These are phyloP conservation scores for Cryphonectria radicalis DNA, from an alignment of 2,329 filamentous ascomycete species.

Conservation along the genomic window DNA sequence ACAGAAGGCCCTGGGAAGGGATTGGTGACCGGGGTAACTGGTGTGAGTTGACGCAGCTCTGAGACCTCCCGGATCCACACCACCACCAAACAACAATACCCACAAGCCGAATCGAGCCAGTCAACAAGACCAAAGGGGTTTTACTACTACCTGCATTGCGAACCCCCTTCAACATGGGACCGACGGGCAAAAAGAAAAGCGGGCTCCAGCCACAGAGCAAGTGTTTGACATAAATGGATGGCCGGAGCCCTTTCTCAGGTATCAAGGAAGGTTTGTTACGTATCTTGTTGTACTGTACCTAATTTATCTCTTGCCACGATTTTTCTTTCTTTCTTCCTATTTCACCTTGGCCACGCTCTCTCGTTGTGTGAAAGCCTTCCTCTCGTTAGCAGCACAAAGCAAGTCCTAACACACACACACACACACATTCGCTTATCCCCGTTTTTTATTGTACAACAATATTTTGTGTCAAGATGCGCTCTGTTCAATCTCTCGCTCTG, in stretches of 20 bases:
- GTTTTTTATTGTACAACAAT: not conserved
- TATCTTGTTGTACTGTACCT: not conserved
- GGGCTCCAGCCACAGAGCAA: slow-evolving; percentile 1
- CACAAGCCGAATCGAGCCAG: not conserved
- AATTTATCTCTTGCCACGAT: not conserved
- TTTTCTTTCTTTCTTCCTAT: not conserved
- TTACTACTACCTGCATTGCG: slow-evolving; percentile 9
- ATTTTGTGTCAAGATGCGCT: slow-evolving; percentile 19
- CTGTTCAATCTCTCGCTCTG: slow-evolving; percentile 6
- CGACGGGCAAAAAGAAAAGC: slow-evolving; percentile 17
- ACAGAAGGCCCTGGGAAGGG: not conserved
- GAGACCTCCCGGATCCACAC: not conserved
- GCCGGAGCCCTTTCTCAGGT: not conserved
- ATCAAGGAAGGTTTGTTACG: not conserved
- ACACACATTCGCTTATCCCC: slow-evolving; percentile 2
- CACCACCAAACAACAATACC: not conserved
- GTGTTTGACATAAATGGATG: slow-evolving; percentile 7
- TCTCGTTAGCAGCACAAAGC: slow-evolving; percentile 1
- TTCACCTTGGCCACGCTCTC: not conserved
- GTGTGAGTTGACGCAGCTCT: slow-evolving; percentile 7
- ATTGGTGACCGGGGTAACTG: not conserved
- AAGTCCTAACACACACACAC: not conserved
- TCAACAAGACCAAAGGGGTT: not conserved
- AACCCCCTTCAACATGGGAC: slow-evolving; percentile 15
- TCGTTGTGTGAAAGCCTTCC: not conserved